phyloP scores from a whole-genome alignment of 345 rosid species.

The Lepidium didymum region DNA sequence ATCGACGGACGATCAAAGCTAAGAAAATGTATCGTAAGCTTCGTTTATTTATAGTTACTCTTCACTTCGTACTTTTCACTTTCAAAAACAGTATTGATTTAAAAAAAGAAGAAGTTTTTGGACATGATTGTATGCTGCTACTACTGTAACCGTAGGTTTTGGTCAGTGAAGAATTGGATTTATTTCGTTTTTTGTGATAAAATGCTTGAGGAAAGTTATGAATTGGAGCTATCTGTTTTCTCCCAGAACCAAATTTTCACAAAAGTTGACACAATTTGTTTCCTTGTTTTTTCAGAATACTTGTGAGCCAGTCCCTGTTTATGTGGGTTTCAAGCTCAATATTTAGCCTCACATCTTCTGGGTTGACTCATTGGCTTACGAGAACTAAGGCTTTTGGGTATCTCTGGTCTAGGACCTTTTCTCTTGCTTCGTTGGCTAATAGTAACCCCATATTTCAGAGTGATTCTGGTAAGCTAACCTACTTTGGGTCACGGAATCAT shows the following conservation, averaged over 20 bases:
- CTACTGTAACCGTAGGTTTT: not conserved
- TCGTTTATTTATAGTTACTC: not conserved
- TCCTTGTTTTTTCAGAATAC: not conserved
- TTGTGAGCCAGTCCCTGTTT: slow-evolving; percentile 7
- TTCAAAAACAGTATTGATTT: not conserved
- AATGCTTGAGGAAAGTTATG: not conserved
- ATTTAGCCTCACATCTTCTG: slow-evolving; percentile 2
- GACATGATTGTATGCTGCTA: not conserved
- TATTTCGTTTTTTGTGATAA: not conserved
- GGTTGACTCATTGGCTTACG: slow-evolving; percentile 2
- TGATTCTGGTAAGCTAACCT: not conserved
- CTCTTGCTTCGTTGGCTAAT: not conserved
- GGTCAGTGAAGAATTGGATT: not conserved
- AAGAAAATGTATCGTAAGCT: not conserved
- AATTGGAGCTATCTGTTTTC: not conserved
- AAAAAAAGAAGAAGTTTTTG: no score
- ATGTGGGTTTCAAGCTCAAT: slow-evolving; percentile 28
- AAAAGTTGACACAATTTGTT: not conserved
- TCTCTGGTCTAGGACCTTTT: not conserved
- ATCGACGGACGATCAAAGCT: not conserved
- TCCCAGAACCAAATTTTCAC: not conserved
- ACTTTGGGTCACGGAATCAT: not conserved
- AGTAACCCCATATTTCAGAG: not conserved
- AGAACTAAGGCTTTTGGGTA: slow-evolving; percentile 13
- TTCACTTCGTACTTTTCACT: not conserved